phyloP scores from a whole-genome alignment of 1,139 yeast species.

The Sugiyamaella sp. region DNA sequence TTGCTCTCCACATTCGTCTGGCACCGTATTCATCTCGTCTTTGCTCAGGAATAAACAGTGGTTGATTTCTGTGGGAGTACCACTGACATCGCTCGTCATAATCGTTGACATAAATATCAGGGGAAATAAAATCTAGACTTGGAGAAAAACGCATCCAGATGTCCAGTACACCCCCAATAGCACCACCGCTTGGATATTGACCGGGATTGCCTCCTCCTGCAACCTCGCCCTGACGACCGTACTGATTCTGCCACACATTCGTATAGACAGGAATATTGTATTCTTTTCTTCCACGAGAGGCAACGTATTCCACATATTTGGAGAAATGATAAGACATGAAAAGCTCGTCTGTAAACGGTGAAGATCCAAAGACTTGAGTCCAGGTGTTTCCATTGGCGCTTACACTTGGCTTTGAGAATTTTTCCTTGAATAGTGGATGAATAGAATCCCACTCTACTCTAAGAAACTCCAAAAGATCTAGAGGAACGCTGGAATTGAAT shows the following conservation, averaged over 20 bases:
- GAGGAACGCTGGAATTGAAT: constrained; percentile 17
- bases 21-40: constrained; percentile 26
- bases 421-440: constrained; percentile 16
- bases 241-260: constrained; percentile 24
- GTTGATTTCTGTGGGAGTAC: constrained; percentile 21
- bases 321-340: constrained; percentile 26
- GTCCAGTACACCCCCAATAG: constrained; percentile 21
- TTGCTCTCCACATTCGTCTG: constrained; percentile 23
- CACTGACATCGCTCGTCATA: constrained; percentile 21
- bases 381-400: constrained; percentile 5
- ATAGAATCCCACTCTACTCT: constrained; percentile 6
- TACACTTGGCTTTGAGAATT: constrained; percentile 4
- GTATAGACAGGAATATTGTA: constrained; percentile 23
- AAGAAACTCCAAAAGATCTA: constrained; percentile 14
- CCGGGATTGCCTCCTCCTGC: constrained; percentile 26
- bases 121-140: constrained; percentile 22
- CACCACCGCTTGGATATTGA: constrained; percentile 25
- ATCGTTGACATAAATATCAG: constrained; percentile 22
- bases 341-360: constrained; percentile 20
- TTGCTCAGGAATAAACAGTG: constrained; percentile 26
- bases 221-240: constrained; percentile 13
- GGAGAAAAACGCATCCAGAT: constrained; percentile 22
- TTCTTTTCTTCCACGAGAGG: constrained; percentile 15
- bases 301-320: constrained; percentile 21
- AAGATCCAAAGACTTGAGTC: constrained; percentile 20